Conservation (phyloP, 352 stramenopile species). For the Peronosclerospora sorghi region DNA sequence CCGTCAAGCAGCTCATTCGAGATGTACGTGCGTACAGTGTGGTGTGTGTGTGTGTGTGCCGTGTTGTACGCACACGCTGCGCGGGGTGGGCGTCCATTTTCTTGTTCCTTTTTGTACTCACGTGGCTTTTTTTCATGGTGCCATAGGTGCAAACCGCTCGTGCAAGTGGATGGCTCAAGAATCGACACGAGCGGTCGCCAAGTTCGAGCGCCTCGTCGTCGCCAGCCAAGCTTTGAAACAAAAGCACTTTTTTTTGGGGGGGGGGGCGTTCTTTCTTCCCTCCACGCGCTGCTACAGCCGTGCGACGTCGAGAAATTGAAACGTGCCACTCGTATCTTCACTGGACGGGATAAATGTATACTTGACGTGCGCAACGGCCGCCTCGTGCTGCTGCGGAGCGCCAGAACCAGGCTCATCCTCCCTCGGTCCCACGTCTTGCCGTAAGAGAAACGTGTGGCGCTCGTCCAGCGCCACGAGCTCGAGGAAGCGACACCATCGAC, state of each 20-base stretch:
- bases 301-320: slow-evolving; percentile 28
- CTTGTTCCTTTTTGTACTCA: slow-evolving; percentile 2
- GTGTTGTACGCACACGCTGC: no score
- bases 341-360: slow-evolving; percentile 24
- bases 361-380: slow-evolving; percentile 8
- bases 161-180: slow-evolving; percentile 47
- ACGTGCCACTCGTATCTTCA: slow-evolving; percentile 11
- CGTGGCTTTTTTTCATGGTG: slow-evolving; percentile 1
- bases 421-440: slow-evolving; percentile 17
- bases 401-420: slow-evolving; percentile 1
- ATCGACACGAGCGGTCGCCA: slow-evolving; percentile 23
- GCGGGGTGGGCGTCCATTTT: not conserved
- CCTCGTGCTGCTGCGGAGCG: no score
- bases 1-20: slow-evolving; percentile 35
- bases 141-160: slow-evolving; percentile 33
- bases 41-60: no score
- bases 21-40: slow-evolving; percentile 48
- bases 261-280: not conserved
- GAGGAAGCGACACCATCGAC: slow-evolving; percentile 47
- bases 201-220: slow-evolving; percentile 14
- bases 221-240: slow-evolving; percentile 9
- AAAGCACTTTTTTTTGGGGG: not conserved
- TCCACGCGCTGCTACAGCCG: slow-evolving; percentile 2
- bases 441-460: slow-evolving; percentile 21
- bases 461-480: slow-evolving; percentile 19